Percentiles rank a stretch among this genome's conserved stretches.
Conservation (phyloP, 2,329 filamentous ascomycete species). For the Penicillium sp. region DNA sequence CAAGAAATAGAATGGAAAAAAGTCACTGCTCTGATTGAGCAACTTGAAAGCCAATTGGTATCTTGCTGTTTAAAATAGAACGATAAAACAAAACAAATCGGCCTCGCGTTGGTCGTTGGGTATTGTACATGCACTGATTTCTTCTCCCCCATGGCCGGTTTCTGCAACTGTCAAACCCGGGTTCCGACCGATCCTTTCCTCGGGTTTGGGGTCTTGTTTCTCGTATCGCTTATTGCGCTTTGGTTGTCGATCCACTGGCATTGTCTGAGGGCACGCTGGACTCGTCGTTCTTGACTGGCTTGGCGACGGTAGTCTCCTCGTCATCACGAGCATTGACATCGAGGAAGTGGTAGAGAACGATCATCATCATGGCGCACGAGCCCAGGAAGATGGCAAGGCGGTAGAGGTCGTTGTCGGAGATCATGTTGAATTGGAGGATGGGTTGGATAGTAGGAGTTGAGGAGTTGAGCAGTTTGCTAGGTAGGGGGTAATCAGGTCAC, state of each 20-base stretch:
- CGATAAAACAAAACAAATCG: background rate
- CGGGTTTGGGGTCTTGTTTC: background rate
- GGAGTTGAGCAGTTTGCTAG: background rate
- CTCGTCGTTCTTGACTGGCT: slow-evolving; percentile 10
- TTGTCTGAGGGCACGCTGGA: slow-evolving; percentile 6
- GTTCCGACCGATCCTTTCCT: slow-evolving; percentile 2
- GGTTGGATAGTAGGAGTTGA: background rate
- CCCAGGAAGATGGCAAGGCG: slow-evolving; percentile 90
- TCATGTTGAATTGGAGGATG: slow-evolving; percentile 64
- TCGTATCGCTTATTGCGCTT: slow-evolving; percentile 4
- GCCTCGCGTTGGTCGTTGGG: background rate
- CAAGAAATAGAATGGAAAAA: background rate
- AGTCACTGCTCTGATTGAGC: background rate
- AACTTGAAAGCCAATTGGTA: slow-evolving; percentile 2
- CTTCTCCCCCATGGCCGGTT: background rate
- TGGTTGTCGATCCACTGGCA: slow-evolving; percentile 2
- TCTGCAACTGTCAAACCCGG: background rate
- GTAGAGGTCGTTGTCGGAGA: slow-evolving; percentile 90
- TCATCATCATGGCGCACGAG: slow-evolving; percentile 83
- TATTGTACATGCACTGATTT: slow-evolving; percentile 15
- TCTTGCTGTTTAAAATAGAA: slow-evolving; percentile 3
- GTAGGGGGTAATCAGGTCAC: background rate
- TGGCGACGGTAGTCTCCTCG: slow-evolving; percentile 12
- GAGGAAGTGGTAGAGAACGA: slow-evolving; percentile 93
- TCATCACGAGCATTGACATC: slow-evolving; percentile 80